Evolutionary conservation across 2,329 filamentous ascomycete species (phyloP).

Genomic region (Thelonectria rubi): DNA sequence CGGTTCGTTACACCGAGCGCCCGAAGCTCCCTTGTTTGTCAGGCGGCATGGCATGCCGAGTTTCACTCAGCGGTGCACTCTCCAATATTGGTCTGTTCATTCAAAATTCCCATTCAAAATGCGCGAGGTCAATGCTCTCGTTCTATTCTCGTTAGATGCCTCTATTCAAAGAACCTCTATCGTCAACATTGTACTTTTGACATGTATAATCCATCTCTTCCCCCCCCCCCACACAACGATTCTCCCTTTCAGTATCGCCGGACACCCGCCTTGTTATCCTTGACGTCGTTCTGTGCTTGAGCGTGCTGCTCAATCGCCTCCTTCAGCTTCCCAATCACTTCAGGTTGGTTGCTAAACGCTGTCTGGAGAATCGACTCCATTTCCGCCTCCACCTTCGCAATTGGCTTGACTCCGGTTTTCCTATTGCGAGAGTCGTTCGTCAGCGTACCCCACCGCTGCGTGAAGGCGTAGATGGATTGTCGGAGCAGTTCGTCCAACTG

Average conservation of each 20-base stretch:
- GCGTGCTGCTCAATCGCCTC: conserved; percentile 68
- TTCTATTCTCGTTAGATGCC: neutral
- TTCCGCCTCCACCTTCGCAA: conserved; percentile 64
- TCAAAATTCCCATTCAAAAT: neutral
- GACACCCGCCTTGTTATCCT: conserved; percentile 47
- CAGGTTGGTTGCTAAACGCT: conserved; percentile 67
- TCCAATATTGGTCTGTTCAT: too few species aligned
- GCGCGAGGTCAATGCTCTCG: too few species aligned
- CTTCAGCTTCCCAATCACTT: conserved; percentile 67
- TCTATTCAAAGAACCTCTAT: neutral
- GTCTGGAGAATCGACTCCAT: conserved; percentile 64
- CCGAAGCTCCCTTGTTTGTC: neutral
- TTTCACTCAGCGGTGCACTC: too few species aligned
- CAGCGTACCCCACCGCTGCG: conserved; percentile 65
- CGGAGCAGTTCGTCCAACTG: conserved; percentile 70
- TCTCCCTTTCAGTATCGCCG: conserved; percentile 42
- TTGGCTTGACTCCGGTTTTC: conserved; percentile 59
- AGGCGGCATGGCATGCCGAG: neutral
- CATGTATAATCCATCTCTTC: conserved; percentile 8
- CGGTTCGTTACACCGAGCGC: conserved; percentile 17
- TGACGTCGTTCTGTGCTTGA: conserved; percentile 59
- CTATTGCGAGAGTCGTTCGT: conserved; percentile 59
- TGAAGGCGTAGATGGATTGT: conserved; percentile 70
- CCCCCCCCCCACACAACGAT: conserved; percentile 4
- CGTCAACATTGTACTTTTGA: conserved; percentile 1